phyloP scores from a whole-genome alignment of 192 early-diverging fungal species.

The Geranomyces michiganensis region DNA sequence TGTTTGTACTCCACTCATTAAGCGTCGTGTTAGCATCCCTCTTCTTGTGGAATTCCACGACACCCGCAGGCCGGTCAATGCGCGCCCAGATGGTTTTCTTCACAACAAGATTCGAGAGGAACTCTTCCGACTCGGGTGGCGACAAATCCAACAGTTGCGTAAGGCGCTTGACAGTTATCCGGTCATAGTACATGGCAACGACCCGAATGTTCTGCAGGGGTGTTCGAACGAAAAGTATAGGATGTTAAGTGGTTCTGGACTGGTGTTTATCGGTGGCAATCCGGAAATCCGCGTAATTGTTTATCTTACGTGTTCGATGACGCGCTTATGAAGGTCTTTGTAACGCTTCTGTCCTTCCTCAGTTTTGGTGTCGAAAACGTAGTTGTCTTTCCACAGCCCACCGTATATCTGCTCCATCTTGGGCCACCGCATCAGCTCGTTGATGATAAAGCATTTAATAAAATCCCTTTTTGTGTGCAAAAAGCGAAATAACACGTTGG shows the following conservation, averaged over 20 bases:
- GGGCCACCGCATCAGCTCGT: slow-evolving; percentile 95
- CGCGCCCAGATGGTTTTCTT: slow-evolving; percentile 94
- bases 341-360: slow-evolving; percentile 81
- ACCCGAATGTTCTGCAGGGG: slow-evolving; percentile 83
- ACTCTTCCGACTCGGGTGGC: slow-evolving; percentile 81
- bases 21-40: slow-evolving; percentile 88
- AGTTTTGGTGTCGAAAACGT: slow-evolving; percentile 70
- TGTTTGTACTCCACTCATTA: slow-evolving; percentile 92
- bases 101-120: slow-evolving; percentile 91
- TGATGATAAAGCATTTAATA: slow-evolving; percentile 84
- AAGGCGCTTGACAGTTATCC: slow-evolving; percentile 81
- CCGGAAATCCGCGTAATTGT: background rate
- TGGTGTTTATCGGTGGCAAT: no score
- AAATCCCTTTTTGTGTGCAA: slow-evolving; percentile 69
- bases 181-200: slow-evolving; percentile 93
- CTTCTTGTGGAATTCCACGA: slow-evolving; percentile 83
- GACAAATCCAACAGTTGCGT: slow-evolving; percentile 89
- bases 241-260: no score
- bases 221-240: background rate
- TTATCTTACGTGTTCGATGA: slow-evolving; percentile 86
- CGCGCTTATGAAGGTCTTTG: slow-evolving; percentile 86
- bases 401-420: slow-evolving; percentile 92
- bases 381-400: slow-evolving; percentile 68
- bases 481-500: background rate
- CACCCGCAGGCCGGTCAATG: slow-evolving; percentile 89